These are phyloP conservation scores for Penicillium aurantiogriseum DNA, from an alignment of 2,329 filamentous ascomycete species.

Conservation along the genomic window DNA sequence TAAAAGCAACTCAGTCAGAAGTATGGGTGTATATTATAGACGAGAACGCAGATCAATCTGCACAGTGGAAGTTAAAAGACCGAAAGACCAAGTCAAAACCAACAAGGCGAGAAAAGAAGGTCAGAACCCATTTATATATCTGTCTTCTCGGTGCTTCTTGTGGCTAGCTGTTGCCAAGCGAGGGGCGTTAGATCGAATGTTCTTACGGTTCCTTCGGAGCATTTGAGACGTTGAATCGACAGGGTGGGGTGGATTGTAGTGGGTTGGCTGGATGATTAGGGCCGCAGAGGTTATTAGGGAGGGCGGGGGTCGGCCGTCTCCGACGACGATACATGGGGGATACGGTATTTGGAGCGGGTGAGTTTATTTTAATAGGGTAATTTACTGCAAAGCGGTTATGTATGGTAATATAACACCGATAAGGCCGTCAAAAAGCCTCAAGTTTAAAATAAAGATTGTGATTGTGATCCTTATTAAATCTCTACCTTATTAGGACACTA, in stretches of 20 bases:
- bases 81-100: neutral
- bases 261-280: neutral
- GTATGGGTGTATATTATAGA: neutral
- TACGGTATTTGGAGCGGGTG: neutral
- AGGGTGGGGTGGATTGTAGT: neutral
- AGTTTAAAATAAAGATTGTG: neutral
- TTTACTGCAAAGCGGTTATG: neutral
- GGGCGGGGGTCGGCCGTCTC: slow-evolving; percentile 27
- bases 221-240: neutral
- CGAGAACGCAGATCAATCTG: neutral
- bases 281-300: neutral
- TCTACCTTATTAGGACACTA: no score
- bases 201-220: neutral
- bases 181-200: neutral
- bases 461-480: no score
- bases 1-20: neutral
- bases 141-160: neutral
- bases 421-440: neutral
- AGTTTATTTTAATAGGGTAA: neutral
- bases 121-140: neutral
- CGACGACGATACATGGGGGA: slow-evolving; percentile 12
- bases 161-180: neutral
- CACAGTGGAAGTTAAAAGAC: neutral
- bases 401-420: slow-evolving; percentile 12
- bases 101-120: neutral